Evolutionary conservation across 306 rosid genomes (phyloP), one percentile per base, ranked within the genome.

Genomic region (Cucumis cinereus): DNA sequence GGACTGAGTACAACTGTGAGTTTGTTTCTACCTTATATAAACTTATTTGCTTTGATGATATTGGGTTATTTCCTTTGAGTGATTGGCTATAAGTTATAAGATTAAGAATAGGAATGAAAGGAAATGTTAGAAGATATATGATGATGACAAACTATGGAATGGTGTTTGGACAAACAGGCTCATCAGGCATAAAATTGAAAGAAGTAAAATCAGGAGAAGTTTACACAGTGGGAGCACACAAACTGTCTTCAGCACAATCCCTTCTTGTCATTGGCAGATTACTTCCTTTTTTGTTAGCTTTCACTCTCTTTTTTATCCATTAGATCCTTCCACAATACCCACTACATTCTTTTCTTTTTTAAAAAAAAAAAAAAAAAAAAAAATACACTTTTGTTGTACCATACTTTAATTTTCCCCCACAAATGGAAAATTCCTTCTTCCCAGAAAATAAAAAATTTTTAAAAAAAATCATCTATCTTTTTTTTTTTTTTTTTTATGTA

Each of bases 101-200:
- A n/a, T n/a, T n/a, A n/a, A 63, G 2, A 40, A 35, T 35, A 36
- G 7, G 41, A 36, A 40, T 40, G 9, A 10, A 40, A 40, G 43
- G 14, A 56, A 56, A 56, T 56, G 61, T 26, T 22, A 22, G 13
- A 56, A 56, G 13, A 56, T n/a, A n/a, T n/a, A n/a, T n/a, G n/a
- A n/a, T 22, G 11, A 22, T 56, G 6, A 56, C 35, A 13, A 24
- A 15, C 15, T 60, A 17, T 53, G 19, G 4, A 53, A 24, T 12
- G 17, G 4, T 58, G 61, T 13, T 60, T 33, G 50, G 54, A 58
- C 33, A 5, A 5, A 16, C 58, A 85, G 88, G 88, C 35, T 77
- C 88, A 19, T 79, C 89, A 79, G 87, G 92, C 82, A 91, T 93
- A 67, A 91, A 85, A 85, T 83, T 91, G 84, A 91, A 84, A 84